Conservation (phyloP, 306 rosid genomes). For the Quercus parvula region DNA sequence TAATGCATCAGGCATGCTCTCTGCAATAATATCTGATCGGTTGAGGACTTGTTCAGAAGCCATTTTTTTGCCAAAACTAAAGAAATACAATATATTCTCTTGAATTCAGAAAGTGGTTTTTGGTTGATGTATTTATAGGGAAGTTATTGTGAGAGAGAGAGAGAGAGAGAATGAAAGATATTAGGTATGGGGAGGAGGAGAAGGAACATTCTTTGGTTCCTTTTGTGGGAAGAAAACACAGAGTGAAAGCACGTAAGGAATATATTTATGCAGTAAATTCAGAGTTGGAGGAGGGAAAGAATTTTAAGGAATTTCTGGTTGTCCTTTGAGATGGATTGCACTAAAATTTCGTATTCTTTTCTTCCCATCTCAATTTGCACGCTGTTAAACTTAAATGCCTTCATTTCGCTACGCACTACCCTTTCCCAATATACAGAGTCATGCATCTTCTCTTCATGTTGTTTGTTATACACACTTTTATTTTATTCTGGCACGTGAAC, state of each 20-base stretch:
- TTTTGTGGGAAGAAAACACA: conserved; percentile 29
- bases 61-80: conserved; percentile 43
- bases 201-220: conserved; percentile 33
- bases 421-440: too few species aligned
- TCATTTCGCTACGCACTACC: not conserved
- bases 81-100: not conserved
- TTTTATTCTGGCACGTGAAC: too few species aligned
- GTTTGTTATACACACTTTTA: too few species aligned
- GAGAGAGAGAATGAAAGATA: too few species aligned
- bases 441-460: too few species aligned
- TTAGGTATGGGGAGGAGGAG: conserved; percentile 11
- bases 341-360: conserved; percentile 35
- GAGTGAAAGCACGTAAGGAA: conserved; percentile 63
- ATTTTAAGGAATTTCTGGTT: conserved; percentile 35
- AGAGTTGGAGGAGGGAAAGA: conserved; percentile 44
- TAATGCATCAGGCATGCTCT: conserved; percentile 72
- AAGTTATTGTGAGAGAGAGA: not conserved
- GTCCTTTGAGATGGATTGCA: not conserved
- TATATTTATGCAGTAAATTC: conserved; percentile 30
- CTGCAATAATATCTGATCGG: conserved; percentile 63
- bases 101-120: conserved; percentile 11
- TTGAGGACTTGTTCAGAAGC: conserved; percentile 44
- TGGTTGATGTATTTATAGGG: conserved; percentile 28
- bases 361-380: conserved; percentile 34
- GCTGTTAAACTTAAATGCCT: not conserved